These are phyloP conservation scores for Fusarium sp. DNA, from an alignment of 2,329 filamentous ascomycete genomes.

Conservation along the genomic window DNA sequence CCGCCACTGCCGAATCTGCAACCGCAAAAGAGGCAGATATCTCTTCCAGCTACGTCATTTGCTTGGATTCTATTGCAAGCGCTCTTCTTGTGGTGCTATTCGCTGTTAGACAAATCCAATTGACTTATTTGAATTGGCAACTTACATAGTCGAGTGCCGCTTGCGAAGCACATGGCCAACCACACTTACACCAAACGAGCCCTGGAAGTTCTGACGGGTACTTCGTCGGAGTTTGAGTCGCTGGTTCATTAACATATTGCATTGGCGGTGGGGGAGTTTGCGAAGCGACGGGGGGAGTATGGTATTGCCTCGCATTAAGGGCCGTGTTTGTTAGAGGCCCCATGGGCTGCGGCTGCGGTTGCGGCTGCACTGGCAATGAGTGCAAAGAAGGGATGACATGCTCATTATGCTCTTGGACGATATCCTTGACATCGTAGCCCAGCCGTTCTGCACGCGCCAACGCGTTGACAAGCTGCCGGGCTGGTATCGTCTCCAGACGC, in stretches of 20 bases:
- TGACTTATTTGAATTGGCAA: neutral
- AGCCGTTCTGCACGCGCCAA: slow-evolving; percentile 66
- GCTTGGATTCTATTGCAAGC: slow-evolving; percentile 38
- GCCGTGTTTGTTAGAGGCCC: neutral
- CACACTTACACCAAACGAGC: slow-evolving; percentile 46
- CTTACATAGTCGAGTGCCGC: slow-evolving; percentile 48
- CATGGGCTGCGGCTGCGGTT: neutral
- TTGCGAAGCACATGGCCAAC: slow-evolving; percentile 48
- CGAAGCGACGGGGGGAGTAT: slow-evolving; percentile 3
- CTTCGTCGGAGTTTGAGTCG: neutral
- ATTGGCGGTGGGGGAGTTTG: neutral
- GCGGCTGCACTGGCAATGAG: slow-evolving; percentile 18
- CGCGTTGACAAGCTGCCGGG: slow-evolving; percentile 64
- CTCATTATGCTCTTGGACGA: slow-evolving; percentile 54
- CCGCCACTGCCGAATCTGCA: slow-evolving; percentile 53
- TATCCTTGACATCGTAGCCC: slow-evolving; percentile 63
- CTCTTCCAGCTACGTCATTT: slow-evolving; percentile 39
- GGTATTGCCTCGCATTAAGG: neutral
- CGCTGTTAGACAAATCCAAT: slow-evolving; percentile 20
- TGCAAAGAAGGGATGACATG: slow-evolving; percentile 50
- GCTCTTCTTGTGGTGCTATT: slow-evolving; percentile 43
- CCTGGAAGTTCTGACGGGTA: neutral
- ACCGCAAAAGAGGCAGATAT: slow-evolving; percentile 58
- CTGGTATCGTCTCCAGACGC: slow-evolving; percentile 63
- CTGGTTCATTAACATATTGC: neutral